Percentiles rank a stretch among this genome's conserved stretches.
These are phyloP conservation scores for Aspergillus sp. DNA, from an alignment of 2,329 filamentous ascomycete species.

Conservation along the genomic window DNA sequence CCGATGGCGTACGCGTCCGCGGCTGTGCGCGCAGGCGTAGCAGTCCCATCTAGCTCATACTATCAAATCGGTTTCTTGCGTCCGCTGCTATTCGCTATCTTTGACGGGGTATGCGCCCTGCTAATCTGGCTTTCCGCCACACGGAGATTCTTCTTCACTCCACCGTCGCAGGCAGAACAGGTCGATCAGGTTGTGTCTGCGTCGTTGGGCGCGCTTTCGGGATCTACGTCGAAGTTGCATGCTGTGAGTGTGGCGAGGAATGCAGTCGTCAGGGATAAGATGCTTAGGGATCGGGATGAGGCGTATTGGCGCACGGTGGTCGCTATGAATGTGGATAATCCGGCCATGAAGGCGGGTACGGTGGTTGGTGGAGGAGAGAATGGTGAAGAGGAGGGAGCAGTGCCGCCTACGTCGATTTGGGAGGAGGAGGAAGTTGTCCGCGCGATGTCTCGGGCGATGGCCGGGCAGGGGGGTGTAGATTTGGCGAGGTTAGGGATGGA, in stretches of 20 bases:
- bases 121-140: slow-evolving; percentile 77
- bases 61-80: slow-evolving; percentile 59
- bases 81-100: slow-evolving; percentile 61
- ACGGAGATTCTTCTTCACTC: slow-evolving; percentile 71
- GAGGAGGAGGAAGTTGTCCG: slow-evolving; percentile 68
- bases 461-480: slow-evolving; percentile 59
- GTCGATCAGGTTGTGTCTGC: slow-evolving; percentile 56
- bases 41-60: slow-evolving; percentile 54
- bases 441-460: slow-evolving; percentile 74
- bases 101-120: slow-evolving; percentile 65
- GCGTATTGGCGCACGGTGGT: slow-evolving; percentile 68
- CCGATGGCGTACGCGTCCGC: slow-evolving; percentile 57
- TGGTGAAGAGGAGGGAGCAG: slow-evolving; percentile 65
- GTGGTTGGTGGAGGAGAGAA: slow-evolving; percentile 48
- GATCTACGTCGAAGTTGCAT: slow-evolving; percentile 66
- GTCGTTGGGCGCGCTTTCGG: slow-evolving; percentile 58
- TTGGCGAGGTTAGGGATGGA: slow-evolving; percentile 44
- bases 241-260: slow-evolving; percentile 78
- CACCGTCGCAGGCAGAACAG: slow-evolving; percentile 64
- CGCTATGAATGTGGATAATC: slow-evolving; percentile 50
- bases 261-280: slow-evolving; percentile 71
- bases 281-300: slow-evolving; percentile 65
- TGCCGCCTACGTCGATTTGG: slow-evolving; percentile 49
- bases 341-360: not conserved
- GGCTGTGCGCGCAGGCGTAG: slow-evolving; percentile 62